Evolutionary conservation across 441 rosid genomes (phyloP), one percentile per base, ranked within the genome.

Genomic region (Manihot esculenta): DNA sequence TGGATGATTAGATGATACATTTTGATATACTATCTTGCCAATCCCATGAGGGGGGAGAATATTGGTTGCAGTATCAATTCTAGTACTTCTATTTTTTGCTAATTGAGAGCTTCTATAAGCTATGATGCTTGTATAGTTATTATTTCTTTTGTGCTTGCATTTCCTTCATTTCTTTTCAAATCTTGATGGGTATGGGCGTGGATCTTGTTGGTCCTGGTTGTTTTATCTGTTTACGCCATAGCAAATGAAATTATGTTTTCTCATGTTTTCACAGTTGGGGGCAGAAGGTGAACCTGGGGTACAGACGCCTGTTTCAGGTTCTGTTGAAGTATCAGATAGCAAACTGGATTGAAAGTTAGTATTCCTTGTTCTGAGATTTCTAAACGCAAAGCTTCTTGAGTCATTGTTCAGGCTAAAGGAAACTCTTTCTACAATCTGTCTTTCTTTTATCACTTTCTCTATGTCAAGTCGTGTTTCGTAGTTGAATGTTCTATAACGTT

Each of bases 201-300:
- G 0, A 15, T 26, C 33, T 6, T 53, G 70, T 44, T 27, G 5
- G 44, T 49, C 21, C 53, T 14, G 17, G 41, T 1, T 21, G 24
- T 5, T 24, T 21, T 17, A 3, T 27, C 23, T 38, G 8, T 57
- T 58, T 18, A 58, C 3, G 35, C 48, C 2, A 35, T 35, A 42
- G 7, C 4, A 1, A 14, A 24, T 45, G 35, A 47, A 35, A 7
- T 45, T 47, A 4, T 9, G 23, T 45, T 56, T 44, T 44, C 1
- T 21, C 44, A n/a, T 65, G 27, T 18, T 57, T 66, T 58, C 27
- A 42, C 63, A 23, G 54, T 44, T 27, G 23, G 72, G 56, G 7
- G 64, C 56, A 45, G 72, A 54, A 67, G 56, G 44, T 18, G 56
- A 69, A 47, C 56, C 27, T 24, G 56, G 45, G 11, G 24, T 6